Evolutionary conservation across 768 basidiomycete species (phyloP), one percentile per base, ranked within the genome.

Genomic region (Chlorophyllum brunneum): DNA sequence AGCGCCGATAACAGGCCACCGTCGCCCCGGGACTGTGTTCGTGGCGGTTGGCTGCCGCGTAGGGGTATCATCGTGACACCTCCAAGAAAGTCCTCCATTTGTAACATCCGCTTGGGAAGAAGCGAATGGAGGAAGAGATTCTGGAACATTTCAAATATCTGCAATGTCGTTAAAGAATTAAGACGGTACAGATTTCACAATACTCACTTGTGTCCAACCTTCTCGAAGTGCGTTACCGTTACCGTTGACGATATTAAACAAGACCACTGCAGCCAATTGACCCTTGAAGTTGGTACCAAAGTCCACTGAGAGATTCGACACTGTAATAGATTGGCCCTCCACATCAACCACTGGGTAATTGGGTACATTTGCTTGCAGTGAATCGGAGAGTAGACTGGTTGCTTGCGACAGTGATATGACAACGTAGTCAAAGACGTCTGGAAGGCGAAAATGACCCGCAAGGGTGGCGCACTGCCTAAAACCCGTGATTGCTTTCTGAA

Each of bases 81-180:
- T n/a, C 93, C 93, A 7, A 98, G 79, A 72, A 99, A 98, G 63
- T 98, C 97, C 65, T 97, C 95, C 90, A 97, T 95, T 65, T 95
- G 92, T 9, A 97, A 72, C 88, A 99, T 90, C 44, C 87, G 78
- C 8, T 77, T 82, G 0, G 97, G 97, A 15, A 99, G 74, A 22
- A 98, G 75, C 15, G 95, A 95, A 65, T 98, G 90, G 40, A 98
- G 69, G 71, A 98, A 99, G 20, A 99, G 74, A 29, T 94, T 97
- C 63, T 95, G 88, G 70, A 95, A 95, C 86, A 98, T 98, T 67
- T 98, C 95, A 61, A 99, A 98, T 49, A 99, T 92, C 89, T 97
- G 51, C 40, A 5, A 22, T 16, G 27, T 42, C 45, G 60, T 20
- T 55, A 29, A 55, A 44, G 36, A 34, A 18, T 27, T 34, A 45